A percentile compares a stretch with the other conserved stretches of the same genome.
These are phyloP conservation scores for Daldinia decipiens DNA, from an alignment of 495 filamentous ascomycete genomes.

Conservation along the genomic window DNA sequence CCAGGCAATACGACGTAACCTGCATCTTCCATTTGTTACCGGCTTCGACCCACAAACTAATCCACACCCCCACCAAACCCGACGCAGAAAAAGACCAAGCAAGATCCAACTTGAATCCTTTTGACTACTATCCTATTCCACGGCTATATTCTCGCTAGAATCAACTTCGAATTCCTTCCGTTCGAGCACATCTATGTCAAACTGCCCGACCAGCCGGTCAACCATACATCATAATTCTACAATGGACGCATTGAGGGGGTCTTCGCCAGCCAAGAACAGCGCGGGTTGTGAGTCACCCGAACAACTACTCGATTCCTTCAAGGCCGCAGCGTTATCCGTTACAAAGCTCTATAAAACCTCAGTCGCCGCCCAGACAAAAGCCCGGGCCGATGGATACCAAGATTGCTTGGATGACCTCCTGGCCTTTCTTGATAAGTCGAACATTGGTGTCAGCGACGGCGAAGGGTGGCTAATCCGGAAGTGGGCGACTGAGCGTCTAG, in stretches of 20 bases:
- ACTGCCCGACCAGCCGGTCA: not conserved
- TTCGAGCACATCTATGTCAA: slow-evolving; percentile 8
- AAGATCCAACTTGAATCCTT: slow-evolving; percentile 26
- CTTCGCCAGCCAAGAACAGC: slow-evolving; percentile 43
- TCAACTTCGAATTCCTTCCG: slow-evolving; percentile 5
- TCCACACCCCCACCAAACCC: slow-evolving; percentile 44
- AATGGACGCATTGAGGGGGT: slow-evolving; percentile 48
- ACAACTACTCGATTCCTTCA: slow-evolving; percentile 88
- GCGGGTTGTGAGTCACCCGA: slow-evolving; percentile 69
- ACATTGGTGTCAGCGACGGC: slow-evolving; percentile 78
- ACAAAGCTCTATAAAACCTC: slow-evolving; percentile 96
- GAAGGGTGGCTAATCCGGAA: slow-evolving; percentile 83
- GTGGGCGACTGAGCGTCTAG: slow-evolving; percentile 84
- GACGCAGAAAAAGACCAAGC: slow-evolving; percentile 29
- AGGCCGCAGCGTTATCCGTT: slow-evolving; percentile 89
- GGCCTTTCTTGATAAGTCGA: slow-evolving; percentile 81
- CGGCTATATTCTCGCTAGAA: slow-evolving; percentile 12
- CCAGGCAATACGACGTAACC: slow-evolving; percentile 29
- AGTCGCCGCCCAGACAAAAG: slow-evolving; percentile 75
- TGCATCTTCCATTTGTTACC: slow-evolving; percentile 42
- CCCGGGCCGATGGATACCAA: slow-evolving; percentile 84
- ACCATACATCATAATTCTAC: slow-evolving; percentile 10
- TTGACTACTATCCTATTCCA: slow-evolving; percentile 13
- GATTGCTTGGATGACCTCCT: slow-evolving; percentile 93
- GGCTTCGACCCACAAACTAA: slow-evolving; percentile 38